Conservation (phyloP, 176 grass and related monocot genomes). For the Oryza glumipatula region DNA sequence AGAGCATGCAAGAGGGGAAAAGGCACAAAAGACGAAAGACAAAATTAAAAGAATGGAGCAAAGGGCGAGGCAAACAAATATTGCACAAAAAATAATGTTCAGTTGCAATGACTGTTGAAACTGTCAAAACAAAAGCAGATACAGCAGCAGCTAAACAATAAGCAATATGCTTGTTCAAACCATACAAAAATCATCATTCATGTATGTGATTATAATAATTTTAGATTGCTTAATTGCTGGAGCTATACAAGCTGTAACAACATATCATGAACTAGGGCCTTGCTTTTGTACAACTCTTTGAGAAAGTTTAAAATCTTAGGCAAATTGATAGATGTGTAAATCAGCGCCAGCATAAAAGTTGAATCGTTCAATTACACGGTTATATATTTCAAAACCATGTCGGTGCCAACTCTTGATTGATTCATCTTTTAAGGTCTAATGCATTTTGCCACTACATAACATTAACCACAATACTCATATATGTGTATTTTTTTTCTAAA, state of each 20-base stretch:
- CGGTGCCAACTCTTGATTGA: not conserved
- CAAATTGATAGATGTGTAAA: not conserved
- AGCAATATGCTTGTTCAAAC: not conserved
- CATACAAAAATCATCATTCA: conserved; percentile 9
- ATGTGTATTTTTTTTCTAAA: not conserved
- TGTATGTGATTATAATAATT: not conserved
- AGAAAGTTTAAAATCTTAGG: not conserved
- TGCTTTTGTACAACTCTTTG: not conserved
- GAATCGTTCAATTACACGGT: not conserved
- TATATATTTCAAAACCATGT: not conserved
- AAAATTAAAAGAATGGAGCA: conserved; percentile 18
- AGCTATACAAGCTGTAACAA: not conserved
- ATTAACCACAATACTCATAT: not conserved
- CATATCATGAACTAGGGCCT: not conserved
- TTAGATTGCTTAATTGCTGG: not conserved
- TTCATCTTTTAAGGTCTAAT: not conserved
- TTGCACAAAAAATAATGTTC: not conserved
- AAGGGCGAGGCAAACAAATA: conserved; percentile 7
- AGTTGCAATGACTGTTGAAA: not conserved
- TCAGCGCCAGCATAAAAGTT: not conserved
- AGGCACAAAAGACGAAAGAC: not conserved
- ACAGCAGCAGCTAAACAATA: not conserved
- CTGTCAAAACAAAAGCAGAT: conserved; percentile 7
- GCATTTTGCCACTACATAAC: not conserved
- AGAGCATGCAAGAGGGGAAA: not conserved